A percentile compares a stretch with the other conserved stretches of the same genome.
These are phyloP conservation scores for Aaosphaeria pasadenensis DNA, from an alignment of 2,329 filamentous ascomycete species.

Conservation along the genomic window DNA sequence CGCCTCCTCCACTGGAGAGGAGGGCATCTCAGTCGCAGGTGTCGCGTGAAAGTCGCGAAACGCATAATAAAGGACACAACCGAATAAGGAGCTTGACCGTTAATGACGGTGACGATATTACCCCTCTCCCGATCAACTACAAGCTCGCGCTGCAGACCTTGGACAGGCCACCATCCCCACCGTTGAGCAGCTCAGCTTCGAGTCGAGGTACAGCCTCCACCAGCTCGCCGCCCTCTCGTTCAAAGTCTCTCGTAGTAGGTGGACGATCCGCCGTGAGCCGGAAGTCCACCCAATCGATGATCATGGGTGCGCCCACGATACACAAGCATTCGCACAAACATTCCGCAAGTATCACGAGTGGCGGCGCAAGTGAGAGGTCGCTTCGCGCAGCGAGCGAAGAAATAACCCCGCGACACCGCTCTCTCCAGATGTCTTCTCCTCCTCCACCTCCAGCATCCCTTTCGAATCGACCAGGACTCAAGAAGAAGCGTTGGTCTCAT, in stretches of 20 bases:
- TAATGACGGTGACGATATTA: constrained; percentile 31
- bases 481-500: constrained; percentile 39
- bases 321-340: constrained; percentile 15
- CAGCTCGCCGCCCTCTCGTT: constrained; percentile 16
- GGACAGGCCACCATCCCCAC: constrained; percentile 16
- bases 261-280: constrained; percentile 28
- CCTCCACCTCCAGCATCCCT: constrained; percentile 21
- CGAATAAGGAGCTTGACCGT: constrained; percentile 30
- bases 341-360: constrained; percentile 21
- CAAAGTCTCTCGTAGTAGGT: constrained; percentile 28
- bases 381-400: constrained; percentile 30
- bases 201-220: constrained; percentile 17
- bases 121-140: constrained; percentile 40
- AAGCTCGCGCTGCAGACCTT: constrained; percentile 35
- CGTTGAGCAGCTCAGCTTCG: constrained; percentile 19
- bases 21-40: constrained; percentile 12
- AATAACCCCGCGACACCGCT: constrained; percentile 22
- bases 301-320: constrained; percentile 16
- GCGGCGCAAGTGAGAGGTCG: constrained; percentile 13
- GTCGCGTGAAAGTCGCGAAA: constrained; percentile 11
- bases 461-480: constrained; percentile 27
- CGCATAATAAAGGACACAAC: constrained; percentile 17
- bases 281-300: constrained; percentile 18
- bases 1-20: constrained; percentile 16
- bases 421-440: constrained; percentile 19